Evolutionary conservation across 495 filamentous ascomycete genomes (phyloP).

Genomic region (Diplogelasinospora grovesii): DNA sequence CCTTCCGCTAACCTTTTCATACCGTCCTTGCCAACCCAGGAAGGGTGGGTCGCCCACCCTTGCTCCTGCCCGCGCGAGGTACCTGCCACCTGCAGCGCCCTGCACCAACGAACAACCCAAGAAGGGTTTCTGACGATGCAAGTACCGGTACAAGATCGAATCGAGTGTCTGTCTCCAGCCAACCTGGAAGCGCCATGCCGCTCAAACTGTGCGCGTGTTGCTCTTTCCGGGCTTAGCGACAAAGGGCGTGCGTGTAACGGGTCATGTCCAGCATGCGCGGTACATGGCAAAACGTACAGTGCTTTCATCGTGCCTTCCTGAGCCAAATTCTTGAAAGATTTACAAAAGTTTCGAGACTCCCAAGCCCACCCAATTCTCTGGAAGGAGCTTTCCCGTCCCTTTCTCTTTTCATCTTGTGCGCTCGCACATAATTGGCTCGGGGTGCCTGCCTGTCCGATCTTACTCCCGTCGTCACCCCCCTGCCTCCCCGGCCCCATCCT

Average conservation of each 20-base stretch:
- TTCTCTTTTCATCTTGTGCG: not conserved
- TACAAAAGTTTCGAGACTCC: no score
- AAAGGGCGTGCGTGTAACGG: not conserved
- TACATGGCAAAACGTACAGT: no score
- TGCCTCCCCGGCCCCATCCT: not conserved
- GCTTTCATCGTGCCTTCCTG: no score
- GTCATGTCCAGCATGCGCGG: not conserved
- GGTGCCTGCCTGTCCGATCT: slow-evolving; percentile 2
- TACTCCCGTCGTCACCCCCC: slow-evolving; percentile 1
- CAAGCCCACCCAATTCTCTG: no score
- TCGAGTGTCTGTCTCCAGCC: not conserved
- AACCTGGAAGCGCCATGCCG: slow-evolving; percentile 1
- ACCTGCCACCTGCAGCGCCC: no score
- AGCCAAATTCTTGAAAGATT: no score
- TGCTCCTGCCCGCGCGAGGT: no score
- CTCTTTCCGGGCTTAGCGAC: slow-evolving; percentile 1
- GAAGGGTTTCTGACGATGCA: not conserved
- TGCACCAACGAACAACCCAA: no score
- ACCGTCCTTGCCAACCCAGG: no score
- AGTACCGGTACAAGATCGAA: slow-evolving; percentile 17
- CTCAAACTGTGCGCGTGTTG: not conserved
- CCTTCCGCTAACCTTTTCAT: slow-evolving; percentile 7
- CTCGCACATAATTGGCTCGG: not conserved
- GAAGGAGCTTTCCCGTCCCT: no score
- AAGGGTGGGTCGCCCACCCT: slow-evolving; percentile 11